phyloP scores from a whole-genome alignment of 129 eudicot genomes.

The Arctium lappa region DNA sequence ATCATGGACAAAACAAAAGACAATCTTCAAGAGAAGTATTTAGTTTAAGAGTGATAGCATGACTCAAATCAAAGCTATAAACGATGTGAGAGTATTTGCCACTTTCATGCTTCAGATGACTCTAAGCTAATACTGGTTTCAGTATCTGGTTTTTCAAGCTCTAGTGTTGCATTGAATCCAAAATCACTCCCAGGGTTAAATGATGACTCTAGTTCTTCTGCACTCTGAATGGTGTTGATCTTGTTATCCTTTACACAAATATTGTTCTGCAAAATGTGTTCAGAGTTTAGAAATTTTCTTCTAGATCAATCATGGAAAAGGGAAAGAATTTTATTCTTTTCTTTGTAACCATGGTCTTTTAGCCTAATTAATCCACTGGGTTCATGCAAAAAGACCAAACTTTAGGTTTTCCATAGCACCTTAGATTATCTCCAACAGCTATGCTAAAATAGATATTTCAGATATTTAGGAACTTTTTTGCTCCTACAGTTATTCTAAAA shows the following conservation, averaged over 20 bases:
- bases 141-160: constrained; percentile 52
- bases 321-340: too few species aligned
- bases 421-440: not conserved
- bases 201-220: constrained; percentile 62
- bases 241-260: constrained; percentile 65
- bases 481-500: not conserved
- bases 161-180: constrained; percentile 75
- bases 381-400: not conserved
- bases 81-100: not conserved
- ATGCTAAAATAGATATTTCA: not conserved
- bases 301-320: not conserved
- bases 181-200: constrained; percentile 79
- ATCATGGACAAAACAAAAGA: not conserved
- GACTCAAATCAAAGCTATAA: not conserved
- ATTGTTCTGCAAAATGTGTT: constrained; percentile 46
- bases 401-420: not conserved
- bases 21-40: not conserved
- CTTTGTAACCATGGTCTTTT: not conserved
- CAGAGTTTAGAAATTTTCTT: not conserved
- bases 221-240: constrained; percentile 66
- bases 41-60: not conserved
- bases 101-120: constrained; percentile 19
- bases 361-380: not conserved
- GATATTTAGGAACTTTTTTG: not conserved
- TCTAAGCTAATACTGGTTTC: constrained; percentile 16